Percentiles rank a stretch among this genome's conserved stretches.
Conservation (phyloP, 2,329 filamentous ascomycete species). For the Sordariomycetes sp. region DNA sequence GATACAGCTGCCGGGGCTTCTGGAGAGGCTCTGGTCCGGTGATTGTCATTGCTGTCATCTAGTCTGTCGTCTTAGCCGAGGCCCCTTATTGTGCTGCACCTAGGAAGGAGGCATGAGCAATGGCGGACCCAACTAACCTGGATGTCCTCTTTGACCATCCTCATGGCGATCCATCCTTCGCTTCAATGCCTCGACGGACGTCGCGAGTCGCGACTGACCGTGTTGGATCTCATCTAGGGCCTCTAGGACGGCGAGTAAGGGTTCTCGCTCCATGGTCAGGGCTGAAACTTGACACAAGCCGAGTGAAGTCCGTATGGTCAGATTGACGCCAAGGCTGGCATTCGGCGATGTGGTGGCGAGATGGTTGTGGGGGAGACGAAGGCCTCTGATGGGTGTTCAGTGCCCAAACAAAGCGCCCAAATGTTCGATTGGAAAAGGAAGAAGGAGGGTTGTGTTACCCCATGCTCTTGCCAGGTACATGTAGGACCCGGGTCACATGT, state of each 20-base stretch:
- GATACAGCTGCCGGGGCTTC: constrained; percentile 12
- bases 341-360: not conserved
- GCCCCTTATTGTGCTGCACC: not conserved
- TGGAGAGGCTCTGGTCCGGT: not conserved
- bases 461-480: no score
- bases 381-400: not conserved
- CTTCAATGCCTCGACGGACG: constrained; percentile 24
- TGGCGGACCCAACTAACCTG: not conserved
- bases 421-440: no score
- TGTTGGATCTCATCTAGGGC: constrained; percentile 25
- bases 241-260: constrained; percentile 5
- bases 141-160: not conserved
- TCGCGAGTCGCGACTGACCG: constrained; percentile 24
- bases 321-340: not conserved
- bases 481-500: no score
- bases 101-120: not conserved
- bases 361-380: not conserved
- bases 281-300: not conserved
- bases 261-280: not conserved
- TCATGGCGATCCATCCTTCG: constrained; percentile 11
- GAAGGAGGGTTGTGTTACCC: no score
- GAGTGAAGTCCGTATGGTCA: not conserved
- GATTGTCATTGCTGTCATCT: not conserved
- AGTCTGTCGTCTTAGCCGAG: not conserved
- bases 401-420: no score